These are phyloP conservation scores for Mucor circinelloides DNA, from an alignment of 371 early-diverging fungal species.

Conservation along the genomic window DNA sequence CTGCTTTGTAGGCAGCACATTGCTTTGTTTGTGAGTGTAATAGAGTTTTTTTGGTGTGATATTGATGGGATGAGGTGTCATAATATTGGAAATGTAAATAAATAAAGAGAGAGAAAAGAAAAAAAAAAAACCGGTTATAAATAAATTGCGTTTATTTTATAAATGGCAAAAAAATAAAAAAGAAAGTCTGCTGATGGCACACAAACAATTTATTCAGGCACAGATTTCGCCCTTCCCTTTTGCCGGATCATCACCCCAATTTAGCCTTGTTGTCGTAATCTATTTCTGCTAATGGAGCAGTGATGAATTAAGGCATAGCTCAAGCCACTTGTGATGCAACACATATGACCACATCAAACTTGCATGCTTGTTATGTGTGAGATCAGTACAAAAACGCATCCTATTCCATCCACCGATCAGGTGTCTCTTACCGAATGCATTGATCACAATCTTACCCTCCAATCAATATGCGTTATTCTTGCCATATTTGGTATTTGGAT, in stretches of 20 bases:
- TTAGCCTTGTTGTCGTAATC: background rate
- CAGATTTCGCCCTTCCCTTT: background rate
- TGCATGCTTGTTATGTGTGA: background rate
- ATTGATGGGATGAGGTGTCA: conserved; percentile 33
- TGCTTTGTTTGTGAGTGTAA: background rate
- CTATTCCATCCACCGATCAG: background rate
- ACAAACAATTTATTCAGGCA: background rate
- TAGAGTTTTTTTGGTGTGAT: conserved; percentile 5
- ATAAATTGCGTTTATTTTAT: conserved; percentile 1
- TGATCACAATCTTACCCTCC: background rate
- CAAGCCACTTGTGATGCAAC: background rate
- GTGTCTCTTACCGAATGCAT: background rate
- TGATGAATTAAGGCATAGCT: background rate
- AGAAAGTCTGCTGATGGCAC: conserved; percentile 17
- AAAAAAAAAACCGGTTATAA: conserved; percentile 6
- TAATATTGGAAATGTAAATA: conserved; percentile 7
- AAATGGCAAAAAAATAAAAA: background rate
- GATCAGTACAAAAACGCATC: background rate
- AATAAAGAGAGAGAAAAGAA: conserved; percentile 9
- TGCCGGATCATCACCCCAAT: background rate
- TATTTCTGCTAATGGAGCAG: background rate
- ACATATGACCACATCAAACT: background rate
- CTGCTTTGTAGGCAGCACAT: conserved; percentile 28
- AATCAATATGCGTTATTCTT: background rate
- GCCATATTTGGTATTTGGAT: background rate